Conservation (phyloP, 257 asterid species). For the Handroanthus guayacan region DNA sequence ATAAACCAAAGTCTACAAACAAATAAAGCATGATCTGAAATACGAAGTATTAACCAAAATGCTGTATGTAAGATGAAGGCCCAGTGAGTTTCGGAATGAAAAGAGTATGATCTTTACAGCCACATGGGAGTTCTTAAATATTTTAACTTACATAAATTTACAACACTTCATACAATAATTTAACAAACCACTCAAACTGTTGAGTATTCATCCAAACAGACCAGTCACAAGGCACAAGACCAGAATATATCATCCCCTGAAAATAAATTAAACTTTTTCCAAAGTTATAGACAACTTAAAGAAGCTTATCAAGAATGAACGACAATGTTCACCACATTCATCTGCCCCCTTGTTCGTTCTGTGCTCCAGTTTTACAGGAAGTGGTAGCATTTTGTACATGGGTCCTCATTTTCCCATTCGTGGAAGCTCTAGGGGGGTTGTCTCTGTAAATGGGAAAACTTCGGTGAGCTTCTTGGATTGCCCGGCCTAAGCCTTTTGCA, state of each 20-base stretch:
- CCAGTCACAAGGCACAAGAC: conserved; percentile 26
- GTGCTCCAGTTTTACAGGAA: conserved; percentile 34
- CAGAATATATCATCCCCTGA: conserved; percentile 29
- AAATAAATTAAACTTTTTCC: conserved; percentile 41
- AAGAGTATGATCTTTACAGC: conserved; percentile 28
- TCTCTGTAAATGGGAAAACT: conserved; percentile 52
- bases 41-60: background rate
- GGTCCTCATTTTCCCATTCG: conserved; percentile 40
- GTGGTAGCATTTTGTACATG: conserved; percentile 40
- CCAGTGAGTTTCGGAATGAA: background rate
- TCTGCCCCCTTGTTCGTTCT: conserved; percentile 33
- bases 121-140: conserved; percentile 16
- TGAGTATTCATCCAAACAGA: conserved; percentile 40
- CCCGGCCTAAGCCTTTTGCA: conserved; percentile 44
- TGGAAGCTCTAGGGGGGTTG: conserved; percentile 33
- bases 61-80: background rate
- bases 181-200: conserved; percentile 15
- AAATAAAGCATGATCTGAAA: background rate
- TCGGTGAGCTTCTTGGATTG: conserved; percentile 41
- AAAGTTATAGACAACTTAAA: conserved; percentile 40
- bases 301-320: conserved; percentile 45
- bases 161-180: conserved; percentile 56
- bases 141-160: conserved; percentile 53
- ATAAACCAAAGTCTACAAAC: background rate
- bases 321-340: conserved; percentile 30